Evolutionary conservation across 2,329 filamentous ascomycete species (phyloP).

Genomic region (Neonectria hederae): DNA sequence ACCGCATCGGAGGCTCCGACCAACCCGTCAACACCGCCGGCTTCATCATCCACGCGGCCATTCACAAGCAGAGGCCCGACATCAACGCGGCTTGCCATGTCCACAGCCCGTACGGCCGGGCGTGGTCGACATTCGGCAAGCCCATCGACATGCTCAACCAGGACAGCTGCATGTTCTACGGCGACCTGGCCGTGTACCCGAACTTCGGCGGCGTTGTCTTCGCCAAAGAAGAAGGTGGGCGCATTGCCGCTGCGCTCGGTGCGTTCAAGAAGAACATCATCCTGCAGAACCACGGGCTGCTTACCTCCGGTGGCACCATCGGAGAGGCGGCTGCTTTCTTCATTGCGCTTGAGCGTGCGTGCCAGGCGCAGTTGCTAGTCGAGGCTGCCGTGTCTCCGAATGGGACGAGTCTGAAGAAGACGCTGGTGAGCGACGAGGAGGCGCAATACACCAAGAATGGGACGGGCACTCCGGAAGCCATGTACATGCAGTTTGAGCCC

Average conservation of each 20-base stretch:
- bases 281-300: constrained; percentile 74
- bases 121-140: constrained; percentile 70
- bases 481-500: constrained; percentile 41
- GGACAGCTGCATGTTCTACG: constrained; percentile 71
- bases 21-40: constrained; percentile 72
- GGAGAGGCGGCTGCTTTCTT: constrained; percentile 78
- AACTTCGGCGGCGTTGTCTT: constrained; percentile 61
- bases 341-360: constrained; percentile 72
- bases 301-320: constrained; percentile 74
- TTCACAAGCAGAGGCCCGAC: constrained; percentile 70
- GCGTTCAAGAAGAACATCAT: constrained; percentile 66
- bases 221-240: constrained; percentile 69
- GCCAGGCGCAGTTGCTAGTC: constrained; percentile 71
- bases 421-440: constrained; percentile 53
- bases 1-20: constrained; percentile 68
- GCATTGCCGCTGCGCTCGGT: constrained; percentile 70
- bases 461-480: constrained; percentile 36
- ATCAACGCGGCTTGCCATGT: constrained; percentile 74
- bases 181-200: constrained; percentile 68
- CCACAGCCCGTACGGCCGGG: constrained; percentile 70
- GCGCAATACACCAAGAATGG: constrained; percentile 47
- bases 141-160: constrained; percentile 75
- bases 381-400: constrained; percentile 64
- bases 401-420: constrained; percentile 44
- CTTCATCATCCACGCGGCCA: constrained; percentile 73